Conservation (phyloP, 371 early-diverging fungal species). For the Apophysomyces sp. region DNA sequence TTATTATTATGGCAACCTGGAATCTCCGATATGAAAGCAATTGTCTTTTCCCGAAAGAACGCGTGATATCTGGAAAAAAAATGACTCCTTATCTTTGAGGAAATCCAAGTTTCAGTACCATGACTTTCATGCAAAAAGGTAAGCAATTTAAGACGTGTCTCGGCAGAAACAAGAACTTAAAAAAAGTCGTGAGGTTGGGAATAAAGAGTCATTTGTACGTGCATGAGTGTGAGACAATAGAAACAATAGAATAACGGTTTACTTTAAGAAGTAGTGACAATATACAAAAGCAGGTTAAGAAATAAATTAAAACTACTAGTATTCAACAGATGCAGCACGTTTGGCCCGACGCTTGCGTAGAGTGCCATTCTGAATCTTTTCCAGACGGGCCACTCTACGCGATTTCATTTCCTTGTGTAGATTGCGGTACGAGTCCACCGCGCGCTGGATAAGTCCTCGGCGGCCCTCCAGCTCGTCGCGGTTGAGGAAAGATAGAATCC, state of each 20-base stretch:
- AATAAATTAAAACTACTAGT: neutral
- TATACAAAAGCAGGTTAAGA: neutral
- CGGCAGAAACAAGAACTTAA: too few relatives aligned
- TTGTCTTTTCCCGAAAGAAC: too few relatives aligned
- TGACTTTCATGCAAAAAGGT: neutral
- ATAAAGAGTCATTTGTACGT: too few relatives aligned
- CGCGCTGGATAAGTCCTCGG: constrained; percentile 87
- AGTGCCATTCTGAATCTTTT: constrained; percentile 70
- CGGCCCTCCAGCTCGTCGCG: constrained; percentile 73
- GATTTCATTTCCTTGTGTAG: constrained; percentile 77
- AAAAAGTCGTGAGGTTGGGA: too few relatives aligned
- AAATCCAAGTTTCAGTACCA: neutral
- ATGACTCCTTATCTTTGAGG: neutral
- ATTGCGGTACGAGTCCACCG: constrained; percentile 89
- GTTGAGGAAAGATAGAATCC: constrained; percentile 84
- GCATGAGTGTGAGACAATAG: neutral
- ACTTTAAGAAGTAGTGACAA: neutral
- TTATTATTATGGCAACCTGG: too few relatives aligned
- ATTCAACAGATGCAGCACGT: neutral
- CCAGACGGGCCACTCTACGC: constrained; percentile 73
- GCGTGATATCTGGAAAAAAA: neutral
- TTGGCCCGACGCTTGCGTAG: constrained; percentile 49
- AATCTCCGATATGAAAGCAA: too few relatives aligned
- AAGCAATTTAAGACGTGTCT: neutral
- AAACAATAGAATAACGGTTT: neutral